A percentile compares a stretch with the other conserved stretches of the same genome.
phyloP scores from a whole-genome alignment of 192 early-diverging fungal species.

The Coemansia sp. region DNA sequence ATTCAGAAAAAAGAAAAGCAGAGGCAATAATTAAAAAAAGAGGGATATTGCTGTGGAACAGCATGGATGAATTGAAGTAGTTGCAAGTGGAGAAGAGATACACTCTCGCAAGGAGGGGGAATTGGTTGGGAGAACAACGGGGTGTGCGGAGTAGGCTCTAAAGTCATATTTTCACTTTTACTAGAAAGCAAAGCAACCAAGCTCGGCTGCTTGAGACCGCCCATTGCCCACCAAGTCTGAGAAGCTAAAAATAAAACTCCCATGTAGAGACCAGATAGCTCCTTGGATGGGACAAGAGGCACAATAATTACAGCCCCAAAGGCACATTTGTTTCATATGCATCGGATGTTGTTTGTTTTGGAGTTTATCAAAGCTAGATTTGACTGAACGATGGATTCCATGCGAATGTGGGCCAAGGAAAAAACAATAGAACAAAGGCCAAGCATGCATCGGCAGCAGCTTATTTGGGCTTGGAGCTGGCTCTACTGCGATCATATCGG shows the following conservation, averaged over 20 bases:
- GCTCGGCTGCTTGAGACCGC: too few relatives aligned
- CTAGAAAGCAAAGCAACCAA: too few relatives aligned
- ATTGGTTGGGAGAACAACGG: background rate
- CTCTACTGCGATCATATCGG: background rate
- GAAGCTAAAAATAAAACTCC: too few relatives aligned
- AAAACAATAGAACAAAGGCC: background rate
- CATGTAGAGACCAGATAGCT: too few relatives aligned
- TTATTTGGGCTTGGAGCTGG: background rate
- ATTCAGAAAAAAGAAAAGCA: conserved; percentile 3
- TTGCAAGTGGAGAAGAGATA: background rate
- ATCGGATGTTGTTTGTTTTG: background rate
- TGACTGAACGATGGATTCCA: background rate
- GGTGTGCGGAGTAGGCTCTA: background rate
- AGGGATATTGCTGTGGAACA: too few relatives aligned
- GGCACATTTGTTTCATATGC: background rate
- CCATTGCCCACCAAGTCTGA: too few relatives aligned
- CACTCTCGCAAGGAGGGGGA: too few relatives aligned
- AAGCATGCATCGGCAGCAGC: background rate
- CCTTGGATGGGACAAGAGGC: too few relatives aligned
- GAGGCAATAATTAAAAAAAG: too few relatives aligned
- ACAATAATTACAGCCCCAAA: too few relatives aligned
- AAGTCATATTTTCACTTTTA: background rate
- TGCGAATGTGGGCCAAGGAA: background rate
- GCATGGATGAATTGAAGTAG: too few relatives aligned
- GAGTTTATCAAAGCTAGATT: background rate